These are phyloP conservation scores for Pharnaceum exiguum DNA, from an alignment of 148 eudicot species.

Conservation along the genomic window DNA sequence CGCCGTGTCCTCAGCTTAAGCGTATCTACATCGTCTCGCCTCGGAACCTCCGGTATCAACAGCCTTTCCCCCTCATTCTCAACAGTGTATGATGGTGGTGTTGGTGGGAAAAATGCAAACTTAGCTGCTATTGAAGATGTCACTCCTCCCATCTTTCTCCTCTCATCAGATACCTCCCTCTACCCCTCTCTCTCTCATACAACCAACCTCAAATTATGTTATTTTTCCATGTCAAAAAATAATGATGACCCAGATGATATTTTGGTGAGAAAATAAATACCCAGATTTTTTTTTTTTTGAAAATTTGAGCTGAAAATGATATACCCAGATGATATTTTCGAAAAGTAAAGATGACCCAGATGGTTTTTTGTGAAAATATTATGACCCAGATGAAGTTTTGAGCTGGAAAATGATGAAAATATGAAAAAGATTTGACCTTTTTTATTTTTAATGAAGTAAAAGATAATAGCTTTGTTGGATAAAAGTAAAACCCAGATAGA, in stretches of 20 bases:
- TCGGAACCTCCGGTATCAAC: conserved; percentile 63
- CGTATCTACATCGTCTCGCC: conserved; percentile 58
- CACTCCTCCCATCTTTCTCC: conserved; percentile 75
- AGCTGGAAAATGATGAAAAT: background rate
- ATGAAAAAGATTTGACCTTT: too few relatives aligned
- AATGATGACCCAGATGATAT: conserved; percentile 11
- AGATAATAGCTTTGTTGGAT: too few relatives aligned
- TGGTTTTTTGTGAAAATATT: background rate
- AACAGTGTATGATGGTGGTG: conserved; percentile 84
- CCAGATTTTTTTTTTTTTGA: background rate
- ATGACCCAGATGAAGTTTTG: background rate
- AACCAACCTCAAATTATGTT: too few relatives aligned
- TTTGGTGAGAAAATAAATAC: background rate
- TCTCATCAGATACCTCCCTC: conserved; percentile 21
- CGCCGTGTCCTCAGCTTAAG: conserved; percentile 59
- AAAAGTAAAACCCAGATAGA: background rate
- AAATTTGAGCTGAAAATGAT: background rate
- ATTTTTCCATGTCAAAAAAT: background rate
- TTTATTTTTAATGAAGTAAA: too few relatives aligned
- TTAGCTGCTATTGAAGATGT: conserved; percentile 96
- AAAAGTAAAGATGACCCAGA: conserved; percentile 4
- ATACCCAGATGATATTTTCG: background rate
- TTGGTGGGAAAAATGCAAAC: conserved; percentile 92
- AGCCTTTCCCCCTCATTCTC: conserved; percentile 35
- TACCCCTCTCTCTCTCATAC: background rate